These are phyloP conservation scores for Rusavskia elegans DNA, from an alignment of 495 filamentous ascomycete species.

Conservation along the genomic window DNA sequence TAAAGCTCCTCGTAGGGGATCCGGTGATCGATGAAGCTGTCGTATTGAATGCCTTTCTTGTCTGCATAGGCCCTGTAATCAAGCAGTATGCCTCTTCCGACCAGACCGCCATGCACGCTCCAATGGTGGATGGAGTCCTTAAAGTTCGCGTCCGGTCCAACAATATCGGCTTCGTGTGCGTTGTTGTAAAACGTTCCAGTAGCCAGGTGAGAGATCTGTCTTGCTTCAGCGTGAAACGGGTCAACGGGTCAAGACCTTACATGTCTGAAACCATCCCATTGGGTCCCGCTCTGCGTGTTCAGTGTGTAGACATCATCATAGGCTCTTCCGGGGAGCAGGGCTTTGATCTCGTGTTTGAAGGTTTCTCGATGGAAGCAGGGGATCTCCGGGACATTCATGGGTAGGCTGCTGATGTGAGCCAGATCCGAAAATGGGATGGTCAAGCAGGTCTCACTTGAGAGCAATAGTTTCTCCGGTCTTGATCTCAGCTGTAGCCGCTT, in stretches of 20 bases:
- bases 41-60: slow-evolving; percentile 31
- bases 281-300: slow-evolving; percentile 61
- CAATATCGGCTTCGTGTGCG: slow-evolving; percentile 34
- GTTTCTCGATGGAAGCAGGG: slow-evolving; percentile 38
- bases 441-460: slow-evolving; percentile 22
- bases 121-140: slow-evolving; percentile 37
- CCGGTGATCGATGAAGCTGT: slow-evolving; percentile 41
- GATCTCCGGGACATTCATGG: slow-evolving; percentile 32
- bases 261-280: slow-evolving; percentile 70
- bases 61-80: slow-evolving; percentile 34
- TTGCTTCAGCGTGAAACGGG: neutral
- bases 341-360: slow-evolving; percentile 42
- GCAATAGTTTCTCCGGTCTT: slow-evolving; percentile 35
- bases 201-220: slow-evolving; percentile 19
- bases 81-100: slow-evolving; percentile 41
- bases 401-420: slow-evolving; percentile 25
- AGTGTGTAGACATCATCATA: slow-evolving; percentile 56
- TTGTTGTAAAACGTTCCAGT: slow-evolving; percentile 34
- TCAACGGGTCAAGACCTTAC: slow-evolving; percentile 15
- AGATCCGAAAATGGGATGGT: neutral
- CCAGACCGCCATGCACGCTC: slow-evolving; percentile 33
- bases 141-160: slow-evolving; percentile 29
- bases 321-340: slow-evolving; percentile 28
- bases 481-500: slow-evolving; percentile 34
- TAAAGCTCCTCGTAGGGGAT: slow-evolving; percentile 44